Conservation (phyloP, 208 protist species). For the Crithidia bombi region DNA sequence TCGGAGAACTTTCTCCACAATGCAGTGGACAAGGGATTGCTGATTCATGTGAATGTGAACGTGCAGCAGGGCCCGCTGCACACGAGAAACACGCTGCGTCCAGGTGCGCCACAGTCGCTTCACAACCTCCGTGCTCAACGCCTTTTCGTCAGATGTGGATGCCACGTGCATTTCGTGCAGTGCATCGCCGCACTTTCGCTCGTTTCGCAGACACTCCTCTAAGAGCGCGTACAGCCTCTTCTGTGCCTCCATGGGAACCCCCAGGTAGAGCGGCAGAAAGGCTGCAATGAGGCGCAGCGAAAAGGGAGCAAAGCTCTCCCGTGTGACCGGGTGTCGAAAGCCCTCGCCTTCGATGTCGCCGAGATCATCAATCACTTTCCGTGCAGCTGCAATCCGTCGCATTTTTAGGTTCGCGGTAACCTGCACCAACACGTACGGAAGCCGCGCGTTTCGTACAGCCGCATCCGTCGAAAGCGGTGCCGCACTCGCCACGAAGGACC, state of each 20-base stretch:
- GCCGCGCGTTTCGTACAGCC: conserved; percentile 28
- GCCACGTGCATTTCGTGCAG: neutral
- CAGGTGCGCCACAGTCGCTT: conserved; percentile 29
- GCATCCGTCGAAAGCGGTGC: conserved; percentile 24
- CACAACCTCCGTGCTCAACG: neutral
- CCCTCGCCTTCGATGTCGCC: conserved; percentile 72
- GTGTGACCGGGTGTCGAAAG: conserved; percentile 54
- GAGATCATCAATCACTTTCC: conserved; percentile 62
- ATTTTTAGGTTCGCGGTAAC: conserved; percentile 77
- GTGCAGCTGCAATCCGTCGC: conserved; percentile 53
- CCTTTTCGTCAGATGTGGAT: neutral
- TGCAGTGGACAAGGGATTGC: conserved; percentile 53
- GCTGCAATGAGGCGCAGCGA: conserved; percentile 76
- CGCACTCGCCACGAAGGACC: neutral
- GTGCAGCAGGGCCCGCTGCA: conserved; percentile 66
- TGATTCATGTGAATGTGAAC: conserved; percentile 61
- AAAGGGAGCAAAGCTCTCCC: conserved; percentile 78
- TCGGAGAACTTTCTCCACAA: conserved; percentile 51
- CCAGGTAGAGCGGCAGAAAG: conserved; percentile 67
- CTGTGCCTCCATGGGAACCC: conserved; percentile 60
- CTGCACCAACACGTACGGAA: conserved; percentile 78
- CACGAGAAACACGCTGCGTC: conserved; percentile 44
- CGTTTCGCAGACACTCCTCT: conserved; percentile 46
- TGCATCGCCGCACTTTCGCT: conserved; percentile 18
- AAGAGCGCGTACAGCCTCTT: conserved; percentile 61